Conservation (phyloP, 352 stramenopile genomes). For the Sclerospora graminicola region DNA sequence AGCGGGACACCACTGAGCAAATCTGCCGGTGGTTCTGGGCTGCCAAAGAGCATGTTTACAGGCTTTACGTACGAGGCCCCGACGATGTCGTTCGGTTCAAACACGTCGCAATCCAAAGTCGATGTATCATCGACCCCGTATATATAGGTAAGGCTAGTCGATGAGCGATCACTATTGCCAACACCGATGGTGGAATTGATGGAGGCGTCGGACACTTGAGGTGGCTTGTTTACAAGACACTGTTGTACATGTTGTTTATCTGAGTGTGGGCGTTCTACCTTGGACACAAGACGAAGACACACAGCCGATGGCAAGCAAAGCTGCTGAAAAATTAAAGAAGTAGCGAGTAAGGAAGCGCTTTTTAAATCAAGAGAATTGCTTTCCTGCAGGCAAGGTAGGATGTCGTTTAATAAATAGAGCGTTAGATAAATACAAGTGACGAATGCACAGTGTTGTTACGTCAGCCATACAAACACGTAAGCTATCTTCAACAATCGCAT, state of each 20-base stretch:
- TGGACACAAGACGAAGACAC: slow-evolving; percentile 1
- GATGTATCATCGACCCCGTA: slow-evolving; percentile 75
- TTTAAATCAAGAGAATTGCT: slow-evolving; percentile 11
- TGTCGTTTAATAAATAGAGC: slow-evolving; percentile 27
- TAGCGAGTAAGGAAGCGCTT: slow-evolving; percentile 10
- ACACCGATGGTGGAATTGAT: slow-evolving; percentile 2
- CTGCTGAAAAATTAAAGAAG: slow-evolving; percentile 10
- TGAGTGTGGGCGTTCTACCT: slow-evolving; percentile 4
- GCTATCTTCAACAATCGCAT: slow-evolving; percentile 1
- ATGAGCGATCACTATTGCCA: slow-evolving; percentile 9
- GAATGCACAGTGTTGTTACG: slow-evolving; percentile 3
- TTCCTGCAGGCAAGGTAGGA: slow-evolving; percentile 2
- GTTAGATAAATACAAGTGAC: slow-evolving; percentile 24
- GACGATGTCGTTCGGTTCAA: slow-evolving; percentile 72
- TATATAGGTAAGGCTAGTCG: slow-evolving; percentile 51
- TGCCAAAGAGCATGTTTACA: slow-evolving; percentile 79
- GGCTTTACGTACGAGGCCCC: slow-evolving; percentile 83
- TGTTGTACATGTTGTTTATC: slow-evolving; percentile 11
- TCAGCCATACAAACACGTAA: too few species aligned
- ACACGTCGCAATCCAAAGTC: slow-evolving; percentile 83
- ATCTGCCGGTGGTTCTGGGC: slow-evolving; percentile 36
- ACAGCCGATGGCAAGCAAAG: slow-evolving; percentile 8
- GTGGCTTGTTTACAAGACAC: slow-evolving; percentile 1
- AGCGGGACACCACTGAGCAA: slow-evolving; percentile 71
- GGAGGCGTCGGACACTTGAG: background rate